phyloP scores from a whole-genome alignment of 768 basidiomycete species.

The Hortiboletus flavorubellus region DNA sequence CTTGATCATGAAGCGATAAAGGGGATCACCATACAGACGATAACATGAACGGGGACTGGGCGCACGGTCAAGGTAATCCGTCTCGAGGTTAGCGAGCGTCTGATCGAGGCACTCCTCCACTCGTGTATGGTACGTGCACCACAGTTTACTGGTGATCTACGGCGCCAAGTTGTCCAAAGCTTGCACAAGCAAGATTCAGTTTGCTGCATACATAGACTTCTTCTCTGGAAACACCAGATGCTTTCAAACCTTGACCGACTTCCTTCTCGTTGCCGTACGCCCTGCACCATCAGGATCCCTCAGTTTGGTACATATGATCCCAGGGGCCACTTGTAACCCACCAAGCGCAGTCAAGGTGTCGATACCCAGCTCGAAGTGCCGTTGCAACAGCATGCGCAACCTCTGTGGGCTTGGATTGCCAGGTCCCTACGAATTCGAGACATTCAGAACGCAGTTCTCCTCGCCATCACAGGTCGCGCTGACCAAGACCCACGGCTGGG shows the following conservation, averaged over 20 bases:
- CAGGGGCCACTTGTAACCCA: constrained; percentile 16
- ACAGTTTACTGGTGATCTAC: constrained; percentile 71
- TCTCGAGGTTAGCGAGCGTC: constrained; percentile 74
- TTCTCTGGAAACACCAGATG: constrained; percentile 70
- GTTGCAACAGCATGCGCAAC: constrained; percentile 67
- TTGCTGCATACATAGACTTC: constrained; percentile 57
- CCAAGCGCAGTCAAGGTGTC: constrained; percentile 72
- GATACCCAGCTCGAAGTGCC: constrained; percentile 77
- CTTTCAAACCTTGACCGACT: constrained; percentile 77
- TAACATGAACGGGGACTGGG: constrained; percentile 5
- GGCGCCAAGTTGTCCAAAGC: background rate
- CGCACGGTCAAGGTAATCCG: constrained; percentile 79
- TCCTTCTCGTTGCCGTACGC: constrained; percentile 76
- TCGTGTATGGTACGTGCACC: constrained; percentile 63
- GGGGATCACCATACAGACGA: background rate
- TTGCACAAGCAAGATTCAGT: background rate
- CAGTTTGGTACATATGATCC: constrained; percentile 4
- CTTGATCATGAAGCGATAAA: constrained; percentile 11
- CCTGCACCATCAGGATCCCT: constrained; percentile 32
- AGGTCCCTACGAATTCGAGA: constrained; percentile 53
- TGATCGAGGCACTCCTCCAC: constrained; percentile 75
- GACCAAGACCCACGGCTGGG: constrained; percentile 58
- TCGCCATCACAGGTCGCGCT: constrained; percentile 26
- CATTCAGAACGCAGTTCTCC: background rate
- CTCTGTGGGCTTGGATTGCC: constrained; percentile 74